These are phyloP conservation scores for Cucurbita pepo DNA, from an alignment of 306 rosid genomes.

Conservation along the genomic window DNA sequence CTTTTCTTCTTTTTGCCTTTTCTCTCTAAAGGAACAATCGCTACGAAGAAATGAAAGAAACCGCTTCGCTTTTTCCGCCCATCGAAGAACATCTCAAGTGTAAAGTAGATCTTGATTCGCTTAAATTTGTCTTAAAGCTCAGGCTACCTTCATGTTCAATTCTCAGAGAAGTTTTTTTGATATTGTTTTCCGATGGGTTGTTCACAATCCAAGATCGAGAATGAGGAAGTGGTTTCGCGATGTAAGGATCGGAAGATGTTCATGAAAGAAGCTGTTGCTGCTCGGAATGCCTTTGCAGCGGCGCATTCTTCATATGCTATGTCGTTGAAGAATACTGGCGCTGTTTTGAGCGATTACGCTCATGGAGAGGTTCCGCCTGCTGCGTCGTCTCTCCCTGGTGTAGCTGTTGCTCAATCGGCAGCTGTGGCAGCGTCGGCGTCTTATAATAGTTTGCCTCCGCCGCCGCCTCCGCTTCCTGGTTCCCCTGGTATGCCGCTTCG, in stretches of 20 bases:
- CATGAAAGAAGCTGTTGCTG: conserved; percentile 59
- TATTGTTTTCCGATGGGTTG: conserved; percentile 51
- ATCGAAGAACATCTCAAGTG: conserved; percentile 1
- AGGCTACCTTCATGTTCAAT: not conserved
- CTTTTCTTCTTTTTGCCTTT: not conserved
- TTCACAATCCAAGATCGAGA: conserved; percentile 83
- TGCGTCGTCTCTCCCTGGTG: not conserved
- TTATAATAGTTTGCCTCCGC: conserved; percentile 33
- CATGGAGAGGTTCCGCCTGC: conserved; percentile 42
- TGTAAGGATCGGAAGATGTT: conserved; percentile 66
- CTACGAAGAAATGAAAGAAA: not conserved
- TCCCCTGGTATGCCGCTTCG: conserved; percentile 20
- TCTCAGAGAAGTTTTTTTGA: not conserved
- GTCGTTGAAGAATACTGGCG: conserved; percentile 67
- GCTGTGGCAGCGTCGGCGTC: not conserved
- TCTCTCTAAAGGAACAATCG: not conserved
- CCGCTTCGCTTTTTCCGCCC: conserved; percentile 3
- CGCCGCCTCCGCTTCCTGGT: conserved; percentile 35
- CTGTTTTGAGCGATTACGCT: conserved; percentile 66
- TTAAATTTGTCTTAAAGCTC: not conserved
- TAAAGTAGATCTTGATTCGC: conserved; percentile 5
- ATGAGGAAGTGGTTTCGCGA: conserved; percentile 76
- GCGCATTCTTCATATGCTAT: conserved; percentile 62
- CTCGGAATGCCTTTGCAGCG: conserved; percentile 84
- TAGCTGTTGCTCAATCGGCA: not conserved